A percentile compares a stretch with the other conserved stretches of the same genome.
phyloP scores from a whole-genome alignment of 179 eudicot genomes.

The Carnegiea gigantea region DNA sequence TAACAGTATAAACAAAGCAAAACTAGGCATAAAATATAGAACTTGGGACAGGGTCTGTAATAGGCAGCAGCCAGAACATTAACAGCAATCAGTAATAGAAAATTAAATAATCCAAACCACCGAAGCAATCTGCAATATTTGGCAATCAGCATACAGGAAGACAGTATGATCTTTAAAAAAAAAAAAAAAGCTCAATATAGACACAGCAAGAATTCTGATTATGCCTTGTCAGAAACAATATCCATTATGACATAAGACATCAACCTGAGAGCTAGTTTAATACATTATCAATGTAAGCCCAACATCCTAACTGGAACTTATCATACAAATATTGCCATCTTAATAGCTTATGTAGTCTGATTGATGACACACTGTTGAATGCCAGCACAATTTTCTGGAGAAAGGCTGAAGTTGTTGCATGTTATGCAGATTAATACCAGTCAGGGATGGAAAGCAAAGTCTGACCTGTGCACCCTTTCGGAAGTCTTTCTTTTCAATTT shows the following conservation, averaged over 20 bases:
- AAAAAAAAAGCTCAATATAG: no score
- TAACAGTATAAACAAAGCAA: background rate
- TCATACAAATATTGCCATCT: background rate
- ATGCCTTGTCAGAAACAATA: no score
- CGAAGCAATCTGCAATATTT: no score
- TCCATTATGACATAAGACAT: no score
- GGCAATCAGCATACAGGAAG: no score
- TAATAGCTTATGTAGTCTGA: background rate
- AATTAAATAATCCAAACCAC: background rate
- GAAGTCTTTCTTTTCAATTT: constrained; percentile 74
- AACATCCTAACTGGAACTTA: background rate
- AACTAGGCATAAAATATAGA: background rate
- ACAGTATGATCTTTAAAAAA: no score
- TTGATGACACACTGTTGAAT: background rate
- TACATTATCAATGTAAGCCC: background rate
- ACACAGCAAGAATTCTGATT: no score
- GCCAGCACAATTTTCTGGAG: background rate
- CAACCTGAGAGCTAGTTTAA: no score
- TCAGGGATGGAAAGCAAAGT: background rate
- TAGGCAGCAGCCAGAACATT: background rate
- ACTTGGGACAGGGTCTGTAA: background rate
- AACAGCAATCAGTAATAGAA: background rate
- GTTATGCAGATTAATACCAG: background rate
- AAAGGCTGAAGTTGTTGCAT: background rate
- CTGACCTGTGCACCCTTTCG: constrained; percentile 96